Evolutionary conservation across 2,329 filamentous ascomycete genomes (phyloP), one percentile per base, ranked within the genome.

Genomic region (Septoria petroselini): DNA sequence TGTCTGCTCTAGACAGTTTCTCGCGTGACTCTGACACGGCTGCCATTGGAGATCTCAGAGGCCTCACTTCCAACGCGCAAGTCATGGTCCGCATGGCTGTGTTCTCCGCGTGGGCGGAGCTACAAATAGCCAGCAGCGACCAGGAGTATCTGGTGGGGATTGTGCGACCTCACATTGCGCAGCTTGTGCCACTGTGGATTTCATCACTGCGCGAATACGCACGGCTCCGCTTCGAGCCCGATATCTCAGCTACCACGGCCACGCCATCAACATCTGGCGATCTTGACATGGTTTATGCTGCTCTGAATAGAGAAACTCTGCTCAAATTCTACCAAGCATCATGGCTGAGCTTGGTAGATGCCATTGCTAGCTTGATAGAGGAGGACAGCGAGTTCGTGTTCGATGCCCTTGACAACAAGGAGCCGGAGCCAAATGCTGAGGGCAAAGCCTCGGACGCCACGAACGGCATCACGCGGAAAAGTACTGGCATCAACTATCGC

Each of bases 31-130:
- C 81, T 1, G 87, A 94, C 61, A 86, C 85, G 35, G 88, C 87
- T 0, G 83, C 88, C 17, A 97, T 98, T 65, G 93, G 93, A 12
- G 94, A 98, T 59, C 76, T 98, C 4, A 89, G 88, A 69, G 89
- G 88, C 0, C 80, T 98, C 14, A 96, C 91, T 65, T 90, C 91
- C 1, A 98, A 98, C 67, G 91, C 93, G 0, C 88, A 94, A 65
- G 89, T 96, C 41, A 98, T 98, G 93, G 89, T 98, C 48, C 95
- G 95, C 70, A 93, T 97, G 81, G 86, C 93, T 0, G 86, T 98
- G 1, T 95, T 95, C 68, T 93, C 91, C 1, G 93, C 91, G 1
- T 98, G 93, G 93, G 94, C 93, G 3, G 89, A 96, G 66, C 77
- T 98, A 25, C 93, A 98, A 70, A 91, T 98, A 55, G 90, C 93